Evolutionary conservation across 768 basidiomycete genomes (phyloP), one percentile per base, ranked within the genome.

Genomic region (Mycena chlorophos): DNA sequence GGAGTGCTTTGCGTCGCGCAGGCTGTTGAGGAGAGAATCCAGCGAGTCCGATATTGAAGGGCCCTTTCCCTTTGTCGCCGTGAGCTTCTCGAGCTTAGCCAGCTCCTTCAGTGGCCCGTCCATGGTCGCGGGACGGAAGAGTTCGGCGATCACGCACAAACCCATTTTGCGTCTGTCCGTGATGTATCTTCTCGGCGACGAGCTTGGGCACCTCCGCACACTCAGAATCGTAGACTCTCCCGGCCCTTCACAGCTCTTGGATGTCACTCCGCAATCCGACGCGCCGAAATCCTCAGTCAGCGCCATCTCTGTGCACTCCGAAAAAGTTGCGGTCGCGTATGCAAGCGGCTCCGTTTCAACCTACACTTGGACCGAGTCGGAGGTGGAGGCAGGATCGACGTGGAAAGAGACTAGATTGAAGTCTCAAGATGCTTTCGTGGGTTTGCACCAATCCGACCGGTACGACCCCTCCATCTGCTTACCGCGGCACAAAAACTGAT

Each of bases 181-280:
- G 49, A 90, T 89, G 87, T 73, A 82, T 66, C 81, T 79, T 55
- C 91, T 91, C 71, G 91, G 89, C 59, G 91, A 93, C 71, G 87
- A 90, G 60, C 82, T 89, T 28, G 91, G 91, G 19, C 82, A 80
- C 54, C 79, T 92, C 55, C 91, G 91, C 71, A 69, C 81, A 6
- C 64, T 89, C 53, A 71, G 63, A 10, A 87, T n/a, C n/a, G n/a
- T 80, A 62, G 22, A 42, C n/a, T 51, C 67, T 3, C 62, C 71
- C 17, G 64, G 68, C 12, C 57, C 68, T 16, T 49, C 62, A 6
- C 67, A 72, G 70, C 49, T 63, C n/a, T n/a, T n/a, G n/a, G n/a
- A n/a, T 50, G 68, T 71, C 58, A 73, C 73, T 12, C 65, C 63
- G 27, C 52, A 54, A 22, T 56, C 69, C 53, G 69, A 54, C 20